phyloP scores from a whole-genome alignment of 2,329 filamentous ascomycete genomes.

The Nemania bipapillata region DNA sequence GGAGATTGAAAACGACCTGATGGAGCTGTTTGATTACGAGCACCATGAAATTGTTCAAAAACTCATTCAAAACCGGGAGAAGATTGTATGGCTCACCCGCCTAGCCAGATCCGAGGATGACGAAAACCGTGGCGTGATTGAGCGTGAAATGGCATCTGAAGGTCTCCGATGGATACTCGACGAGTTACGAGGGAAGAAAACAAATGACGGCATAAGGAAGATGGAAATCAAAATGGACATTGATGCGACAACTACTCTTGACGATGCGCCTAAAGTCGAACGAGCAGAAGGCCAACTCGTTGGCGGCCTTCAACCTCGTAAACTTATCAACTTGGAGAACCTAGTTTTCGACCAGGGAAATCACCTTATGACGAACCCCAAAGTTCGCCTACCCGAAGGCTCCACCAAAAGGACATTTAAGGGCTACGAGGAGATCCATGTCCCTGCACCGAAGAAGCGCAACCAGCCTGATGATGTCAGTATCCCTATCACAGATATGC shows the following conservation, averaged over 20 bases:
- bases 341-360: constrained; percentile 97
- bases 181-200: constrained; percentile 81
- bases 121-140: constrained; percentile 78
- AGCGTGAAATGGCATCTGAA: constrained; percentile 90
- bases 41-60: constrained; percentile 92
- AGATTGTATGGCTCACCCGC: constrained; percentile 93
- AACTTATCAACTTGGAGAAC: constrained; percentile 92
- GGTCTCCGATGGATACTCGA: constrained; percentile 88
- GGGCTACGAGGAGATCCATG: constrained; percentile 98
- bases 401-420: constrained; percentile 97
- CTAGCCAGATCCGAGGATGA: constrained; percentile 85
- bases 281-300: constrained; percentile 75
- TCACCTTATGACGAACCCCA: constrained; percentile 99
- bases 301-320: constrained; percentile 85
- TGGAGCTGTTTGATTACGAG: constrained; percentile 98
- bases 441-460: constrained; percentile 89
- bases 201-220: constrained; percentile 70
- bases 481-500: constrained; percentile 86
- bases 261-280: constrained; percentile 63
- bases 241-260: constrained; percentile 73
- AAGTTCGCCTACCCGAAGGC: constrained; percentile 90
- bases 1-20: constrained; percentile 97
- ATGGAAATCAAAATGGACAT: constrained; percentile 97
- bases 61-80: constrained; percentile 89
- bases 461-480: constrained; percentile 81